A percentile compares a stretch with the other conserved stretches of the same genome.
phyloP scores from a whole-genome alignment of 495 filamentous ascomycete species.

The Tuber microsphaerosporum region DNA sequence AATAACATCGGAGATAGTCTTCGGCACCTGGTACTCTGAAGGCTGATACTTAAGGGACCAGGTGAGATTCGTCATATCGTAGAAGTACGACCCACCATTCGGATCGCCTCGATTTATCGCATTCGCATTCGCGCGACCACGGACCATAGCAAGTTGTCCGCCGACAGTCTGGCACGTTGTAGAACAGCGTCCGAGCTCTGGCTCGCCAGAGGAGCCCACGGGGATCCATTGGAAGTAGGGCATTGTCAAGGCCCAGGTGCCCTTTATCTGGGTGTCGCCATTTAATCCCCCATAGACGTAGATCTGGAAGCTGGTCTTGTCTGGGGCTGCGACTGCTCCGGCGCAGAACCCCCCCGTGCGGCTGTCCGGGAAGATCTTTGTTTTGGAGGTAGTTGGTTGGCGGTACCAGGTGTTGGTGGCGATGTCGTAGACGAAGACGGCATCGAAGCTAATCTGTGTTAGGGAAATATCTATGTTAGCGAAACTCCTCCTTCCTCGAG shows the following conservation, averaged over 20 bases:
- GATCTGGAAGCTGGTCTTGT: not conserved
- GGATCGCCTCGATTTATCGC: not conserved
- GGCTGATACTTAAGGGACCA: not conserved
- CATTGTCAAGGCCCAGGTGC: not conserved
- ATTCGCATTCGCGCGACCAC: not conserved
- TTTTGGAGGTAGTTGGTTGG: not conserved
- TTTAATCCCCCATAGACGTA: not conserved
- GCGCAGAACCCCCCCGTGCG: not conserved
- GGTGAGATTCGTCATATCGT: not conserved
- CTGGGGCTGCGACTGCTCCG: not conserved
- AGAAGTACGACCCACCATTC: not conserved
- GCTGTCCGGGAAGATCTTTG: not conserved
- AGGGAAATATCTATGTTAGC: not conserved
- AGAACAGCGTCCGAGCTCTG: not conserved
- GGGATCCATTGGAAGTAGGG: not conserved
- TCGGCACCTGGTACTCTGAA: constrained; percentile 17
- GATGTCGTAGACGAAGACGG: not conserved
- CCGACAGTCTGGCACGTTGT: not conserved
- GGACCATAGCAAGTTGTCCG: not conserved
- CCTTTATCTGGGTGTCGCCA: not conserved
- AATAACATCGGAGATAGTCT: constrained; percentile 8
- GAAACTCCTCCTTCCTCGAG: not conserved
- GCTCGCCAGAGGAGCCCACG: not conserved
- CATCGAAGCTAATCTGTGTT: not conserved
- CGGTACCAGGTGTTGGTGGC: not conserved